These are phyloP conservation scores for Colletotrichum cereale DNA, from an alignment of 2,329 filamentous ascomycete species.

Conservation along the genomic window DNA sequence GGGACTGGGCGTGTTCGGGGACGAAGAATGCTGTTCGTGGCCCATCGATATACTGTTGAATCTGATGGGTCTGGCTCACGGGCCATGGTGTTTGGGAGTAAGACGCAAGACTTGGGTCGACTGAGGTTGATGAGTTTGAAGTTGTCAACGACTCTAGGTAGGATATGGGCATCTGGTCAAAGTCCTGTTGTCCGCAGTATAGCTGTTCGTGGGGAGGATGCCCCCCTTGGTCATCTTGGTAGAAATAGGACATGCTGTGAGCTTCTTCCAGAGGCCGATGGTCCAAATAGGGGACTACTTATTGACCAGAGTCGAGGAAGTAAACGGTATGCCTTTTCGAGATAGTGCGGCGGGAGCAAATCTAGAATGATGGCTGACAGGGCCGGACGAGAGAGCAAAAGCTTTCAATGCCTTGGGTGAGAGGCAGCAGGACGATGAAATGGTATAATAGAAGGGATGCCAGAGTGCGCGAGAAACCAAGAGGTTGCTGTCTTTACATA, in stretches of 20 bases:
- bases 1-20: conserved; percentile 22
- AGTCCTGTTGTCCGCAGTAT: conserved; percentile 27
- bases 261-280: background rate
- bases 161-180: conserved; percentile 15
- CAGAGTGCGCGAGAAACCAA: background rate
- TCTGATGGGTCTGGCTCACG: conserved; percentile 26
- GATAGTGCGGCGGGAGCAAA: background rate
- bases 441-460: conserved; percentile 11
- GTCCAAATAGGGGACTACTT: background rate
- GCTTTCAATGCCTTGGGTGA: background rate
- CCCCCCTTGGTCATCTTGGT: conserved; percentile 19
- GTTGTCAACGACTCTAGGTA: conserved; percentile 13
- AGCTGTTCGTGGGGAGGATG: conserved; percentile 9
- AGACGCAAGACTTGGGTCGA: conserved; percentile 29
- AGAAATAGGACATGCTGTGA: conserved; percentile 22
- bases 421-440: background rate
- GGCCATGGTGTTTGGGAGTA: conserved; percentile 29
- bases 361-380: background rate
- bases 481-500: background rate
- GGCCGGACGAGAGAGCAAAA: background rate
- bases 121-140: conserved; percentile 4
- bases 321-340: background rate
- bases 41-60: conserved; percentile 35
- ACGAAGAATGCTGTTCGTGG: conserved; percentile 39
- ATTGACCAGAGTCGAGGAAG: background rate